Conservation (phyloP, 139 green algal species). For the Tetradesmus obliquus region DNA sequence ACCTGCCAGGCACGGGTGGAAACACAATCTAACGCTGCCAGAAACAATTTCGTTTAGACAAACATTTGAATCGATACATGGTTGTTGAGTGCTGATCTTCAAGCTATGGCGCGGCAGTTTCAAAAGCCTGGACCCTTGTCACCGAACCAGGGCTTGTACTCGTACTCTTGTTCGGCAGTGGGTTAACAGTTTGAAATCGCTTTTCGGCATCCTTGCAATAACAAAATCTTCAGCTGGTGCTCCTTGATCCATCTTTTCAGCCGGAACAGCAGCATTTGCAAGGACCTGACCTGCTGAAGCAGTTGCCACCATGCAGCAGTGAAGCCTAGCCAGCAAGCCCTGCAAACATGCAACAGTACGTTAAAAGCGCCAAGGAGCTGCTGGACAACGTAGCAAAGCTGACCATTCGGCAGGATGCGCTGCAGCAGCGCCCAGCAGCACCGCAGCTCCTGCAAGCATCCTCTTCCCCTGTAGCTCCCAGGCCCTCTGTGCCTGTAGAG, state of each 20-base stretch:
- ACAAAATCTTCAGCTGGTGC: too few species aligned
- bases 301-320: neutral
- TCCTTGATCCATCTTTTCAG: neutral
- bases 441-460: slow-evolving; percentile 20
- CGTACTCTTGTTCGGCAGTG: too few species aligned
- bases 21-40: too few species aligned
- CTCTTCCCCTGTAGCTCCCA: neutral
- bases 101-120: neutral
- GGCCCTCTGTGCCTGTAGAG: slow-evolving; percentile 34
- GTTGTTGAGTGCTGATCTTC: neutral
- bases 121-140: neutral
- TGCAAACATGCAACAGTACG: slow-evolving; percentile 34
- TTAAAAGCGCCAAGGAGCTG: slow-evolving; percentile 39
- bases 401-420: slow-evolving; percentile 29
- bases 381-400: slow-evolving; percentile 45
- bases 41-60: too few species aligned
- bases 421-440: neutral
- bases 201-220: too few species aligned
- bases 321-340: neutral
- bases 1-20: neutral
- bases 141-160: neutral
- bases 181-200: too few species aligned
- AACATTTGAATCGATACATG: too few species aligned
- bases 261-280: neutral
- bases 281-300: neutral